A percentile compares a stretch with the other conserved stretches of the same genome.
Evolutionary conservation across 2,329 filamentous ascomycete genomes (phyloP).

Genomic region (Fusarium brevicatenulatum): DNA sequence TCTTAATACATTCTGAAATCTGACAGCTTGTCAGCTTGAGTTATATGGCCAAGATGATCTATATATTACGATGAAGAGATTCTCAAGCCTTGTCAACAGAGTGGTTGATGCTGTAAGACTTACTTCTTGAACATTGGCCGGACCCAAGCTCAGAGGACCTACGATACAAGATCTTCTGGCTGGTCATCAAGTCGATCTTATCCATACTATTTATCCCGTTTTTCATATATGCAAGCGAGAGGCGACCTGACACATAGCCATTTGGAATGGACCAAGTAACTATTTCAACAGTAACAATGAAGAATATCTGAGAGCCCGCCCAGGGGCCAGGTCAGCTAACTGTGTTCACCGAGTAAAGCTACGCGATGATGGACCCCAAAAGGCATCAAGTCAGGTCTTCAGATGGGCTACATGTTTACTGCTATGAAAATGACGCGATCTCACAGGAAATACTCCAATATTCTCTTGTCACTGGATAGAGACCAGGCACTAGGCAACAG

Average conservation of each 20-base stretch:
- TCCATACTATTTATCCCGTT: not conserved
- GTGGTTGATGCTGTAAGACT: not conserved
- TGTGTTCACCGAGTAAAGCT: conserved; percentile 72
- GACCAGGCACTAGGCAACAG: not conserved
- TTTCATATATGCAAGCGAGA: not conserved
- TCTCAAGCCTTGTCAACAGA: not conserved
- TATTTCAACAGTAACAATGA: conserved; percentile 81
- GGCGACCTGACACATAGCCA: not conserved
- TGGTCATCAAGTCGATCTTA: too few species aligned
- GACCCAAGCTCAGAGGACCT: not conserved
- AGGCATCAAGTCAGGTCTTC: not conserved
- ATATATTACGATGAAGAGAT: not conserved
- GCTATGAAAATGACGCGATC: not conserved
- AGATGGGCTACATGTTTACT: rapidly evolving
- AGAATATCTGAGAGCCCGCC: conserved; percentile 74
- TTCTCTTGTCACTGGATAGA: too few species aligned
- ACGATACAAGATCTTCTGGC: too few species aligned
- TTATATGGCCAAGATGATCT: rapidly evolving
- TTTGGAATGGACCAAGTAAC: conserved; percentile 68
- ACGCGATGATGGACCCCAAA: rapidly evolving
- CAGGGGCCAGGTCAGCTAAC: conserved; percentile 76
- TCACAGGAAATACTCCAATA: not conserved
- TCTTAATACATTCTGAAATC: not conserved
- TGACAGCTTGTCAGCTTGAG: not conserved
- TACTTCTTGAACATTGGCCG: not conserved